Conservation (phyloP, 768 basidiomycete genomes). For the Leccinum broughii region DNA sequence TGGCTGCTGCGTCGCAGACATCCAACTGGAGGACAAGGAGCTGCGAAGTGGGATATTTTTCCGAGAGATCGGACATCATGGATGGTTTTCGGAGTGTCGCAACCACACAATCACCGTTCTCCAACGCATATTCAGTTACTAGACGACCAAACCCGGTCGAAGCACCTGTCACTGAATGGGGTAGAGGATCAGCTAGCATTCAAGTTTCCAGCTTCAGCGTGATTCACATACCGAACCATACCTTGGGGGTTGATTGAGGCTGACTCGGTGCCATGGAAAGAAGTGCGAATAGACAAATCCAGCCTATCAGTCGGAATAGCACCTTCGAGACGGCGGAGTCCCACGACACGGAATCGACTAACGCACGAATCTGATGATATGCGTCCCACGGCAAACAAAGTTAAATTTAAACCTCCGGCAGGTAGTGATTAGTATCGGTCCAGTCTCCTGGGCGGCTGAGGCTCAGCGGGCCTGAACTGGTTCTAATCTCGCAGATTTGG, state of each 20-base stretch:
- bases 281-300: neutral
- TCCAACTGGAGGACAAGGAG: conserved; percentile 45
- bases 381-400: too few relatives aligned
- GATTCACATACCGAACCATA: conserved; percentile 26
- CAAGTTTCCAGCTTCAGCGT: neutral
- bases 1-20: conserved; percentile 35
- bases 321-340: neutral
- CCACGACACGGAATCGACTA: neutral
- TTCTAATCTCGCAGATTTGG: too few relatives aligned
- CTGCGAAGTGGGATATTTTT: conserved; percentile 31
- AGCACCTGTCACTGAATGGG: conserved; percentile 41
- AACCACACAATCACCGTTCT: conserved; percentile 40
- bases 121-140: conserved; percentile 36
- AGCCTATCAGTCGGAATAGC: neutral
- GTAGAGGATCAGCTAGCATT: neutral
- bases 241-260: conserved; percentile 8
- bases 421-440: too few relatives aligned
- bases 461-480: too few relatives aligned
- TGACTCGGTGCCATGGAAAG: conserved; percentile 2
- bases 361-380: too few relatives aligned
- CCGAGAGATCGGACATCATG: conserved; percentile 32
- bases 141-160: conserved; percentile 42
- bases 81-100: conserved; percentile 46
- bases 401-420: too few relatives aligned
- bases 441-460: too few relatives aligned